These are phyloP conservation scores for Imleria badia DNA, from an alignment of 768 basidiomycete genomes.

Conservation along the genomic window DNA sequence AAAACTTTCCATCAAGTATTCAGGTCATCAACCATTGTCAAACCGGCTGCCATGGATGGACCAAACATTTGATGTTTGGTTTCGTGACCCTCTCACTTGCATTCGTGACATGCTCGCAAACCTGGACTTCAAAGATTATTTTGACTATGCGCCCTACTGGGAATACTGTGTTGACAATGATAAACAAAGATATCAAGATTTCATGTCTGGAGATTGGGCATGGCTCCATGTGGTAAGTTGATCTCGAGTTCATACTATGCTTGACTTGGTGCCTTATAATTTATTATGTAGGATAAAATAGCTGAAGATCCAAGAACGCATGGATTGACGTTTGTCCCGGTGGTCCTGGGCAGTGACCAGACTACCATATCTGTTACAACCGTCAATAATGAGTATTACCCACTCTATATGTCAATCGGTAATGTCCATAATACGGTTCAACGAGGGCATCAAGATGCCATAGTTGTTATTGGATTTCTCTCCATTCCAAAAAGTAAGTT, in stretches of 20 bases:
- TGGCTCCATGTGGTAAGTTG: slow-evolving; percentile 5
- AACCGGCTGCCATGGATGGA: slow-evolving; percentile 24
- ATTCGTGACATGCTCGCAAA: slow-evolving; percentile 20
- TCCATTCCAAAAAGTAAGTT: slow-evolving; percentile 34
- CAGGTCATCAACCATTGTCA: neutral
- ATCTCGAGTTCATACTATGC: neutral
- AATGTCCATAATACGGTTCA: neutral
- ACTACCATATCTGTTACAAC: neutral
- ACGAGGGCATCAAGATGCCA: neutral
- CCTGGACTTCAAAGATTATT: slow-evolving; percentile 16
- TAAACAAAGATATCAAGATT: neutral
- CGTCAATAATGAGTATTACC: slow-evolving; percentile 1
- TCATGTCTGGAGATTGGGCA: slow-evolving; percentile 16
- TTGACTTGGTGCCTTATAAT: too few species aligned
- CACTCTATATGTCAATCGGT: neutral
- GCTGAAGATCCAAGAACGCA: slow-evolving; percentile 8
- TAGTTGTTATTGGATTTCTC: slow-evolving; percentile 22
- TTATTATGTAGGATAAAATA: slow-evolving; percentile 23
- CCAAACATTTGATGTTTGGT: slow-evolving; percentile 30
- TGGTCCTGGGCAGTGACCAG: slow-evolving; percentile 1
- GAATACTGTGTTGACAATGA: neutral
- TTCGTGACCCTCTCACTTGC: slow-evolving; percentile 11
- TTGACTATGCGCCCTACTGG: slow-evolving; percentile 18
- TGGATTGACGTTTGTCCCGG: neutral
- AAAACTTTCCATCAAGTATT: slow-evolving; percentile 29